phyloP scores from a whole-genome alignment of 371 early-diverging fungal genomes.

The Mucor mucedo region DNA sequence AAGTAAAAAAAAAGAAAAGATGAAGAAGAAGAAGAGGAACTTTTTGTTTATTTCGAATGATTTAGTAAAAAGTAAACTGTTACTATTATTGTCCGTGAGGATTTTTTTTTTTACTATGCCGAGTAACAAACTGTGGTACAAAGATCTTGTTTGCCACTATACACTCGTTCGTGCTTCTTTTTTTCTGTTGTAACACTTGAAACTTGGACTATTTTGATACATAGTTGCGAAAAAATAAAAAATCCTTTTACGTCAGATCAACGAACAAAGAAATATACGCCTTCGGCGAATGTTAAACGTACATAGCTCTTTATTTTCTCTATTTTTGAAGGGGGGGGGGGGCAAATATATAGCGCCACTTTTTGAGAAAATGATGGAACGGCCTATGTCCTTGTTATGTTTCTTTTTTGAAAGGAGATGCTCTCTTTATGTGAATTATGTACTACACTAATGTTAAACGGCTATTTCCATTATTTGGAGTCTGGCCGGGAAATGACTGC shows the following conservation, averaged over 20 bases:
- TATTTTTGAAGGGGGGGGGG: too few species aligned
- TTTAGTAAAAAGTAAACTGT: not conserved
- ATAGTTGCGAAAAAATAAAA: too few species aligned
- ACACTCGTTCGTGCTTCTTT: constrained; percentile 1
- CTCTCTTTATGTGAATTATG: not conserved
- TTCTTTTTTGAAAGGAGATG: constrained; percentile 1
- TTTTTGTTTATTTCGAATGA: not conserved
- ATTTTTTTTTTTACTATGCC: not conserved
- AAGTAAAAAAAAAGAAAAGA: not conserved
- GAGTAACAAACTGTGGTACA: not conserved
- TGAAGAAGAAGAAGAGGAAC: not conserved
- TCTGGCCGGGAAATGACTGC: constrained; percentile 2
- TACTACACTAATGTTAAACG: not conserved
- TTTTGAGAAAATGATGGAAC: not conserved
- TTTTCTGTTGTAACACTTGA: not conserved
- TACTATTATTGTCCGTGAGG: constrained; percentile 7
- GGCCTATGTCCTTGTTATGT: not conserved
- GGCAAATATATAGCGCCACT: not conserved
- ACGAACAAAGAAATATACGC: too few species aligned
- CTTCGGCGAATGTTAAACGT: not conserved
- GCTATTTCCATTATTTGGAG: constrained; percentile 5
- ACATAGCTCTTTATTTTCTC: too few species aligned
- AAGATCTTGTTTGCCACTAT: not conserved
- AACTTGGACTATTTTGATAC: not conserved
- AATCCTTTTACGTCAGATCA: too few species aligned